Conservation (phyloP, 2,329 filamentous ascomycete genomes). For the Cladosporium austrohemisphaericum region DNA sequence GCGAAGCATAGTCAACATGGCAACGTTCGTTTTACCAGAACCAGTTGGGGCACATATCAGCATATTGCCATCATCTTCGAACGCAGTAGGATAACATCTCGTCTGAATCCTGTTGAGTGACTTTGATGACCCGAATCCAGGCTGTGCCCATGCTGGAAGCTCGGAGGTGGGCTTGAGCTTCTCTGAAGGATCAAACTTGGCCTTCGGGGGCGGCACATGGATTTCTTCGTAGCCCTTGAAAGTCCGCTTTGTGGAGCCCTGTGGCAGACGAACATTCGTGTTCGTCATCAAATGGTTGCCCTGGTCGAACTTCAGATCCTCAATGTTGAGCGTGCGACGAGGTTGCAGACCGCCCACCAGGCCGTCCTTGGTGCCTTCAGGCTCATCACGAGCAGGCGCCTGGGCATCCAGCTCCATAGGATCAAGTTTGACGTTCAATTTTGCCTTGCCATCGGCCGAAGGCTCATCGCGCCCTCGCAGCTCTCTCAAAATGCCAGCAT, state of each 20-base stretch:
- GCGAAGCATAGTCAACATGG: constrained; percentile 92
- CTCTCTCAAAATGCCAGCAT: constrained; percentile 83
- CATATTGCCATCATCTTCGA: constrained; percentile 94
- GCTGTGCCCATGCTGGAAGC: constrained; percentile 86
- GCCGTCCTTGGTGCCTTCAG: constrained; percentile 61
- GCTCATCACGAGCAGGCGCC: constrained; percentile 43
- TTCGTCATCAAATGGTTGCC: constrained; percentile 99
- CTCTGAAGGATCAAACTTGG: constrained; percentile 75
- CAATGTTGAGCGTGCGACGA: constrained; percentile 82
- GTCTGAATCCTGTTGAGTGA: constrained; percentile 94
- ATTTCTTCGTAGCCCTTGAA: constrained; percentile 99
- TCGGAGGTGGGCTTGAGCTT: constrained; percentile 75
- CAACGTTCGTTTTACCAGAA: constrained; percentile 97
- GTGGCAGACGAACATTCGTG: constrained; percentile 85
- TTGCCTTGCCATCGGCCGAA: constrained; percentile 53
- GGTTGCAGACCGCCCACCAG: constrained; percentile 82
- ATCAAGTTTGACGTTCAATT: constrained; percentile 74
- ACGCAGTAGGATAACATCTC: constrained; percentile 85
- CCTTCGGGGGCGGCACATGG: constrained; percentile 89
- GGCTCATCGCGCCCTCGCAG: constrained; percentile 68
- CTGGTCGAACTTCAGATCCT: constrained; percentile 95
- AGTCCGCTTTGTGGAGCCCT: constrained; percentile 88
- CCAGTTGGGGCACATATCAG: constrained; percentile 95
- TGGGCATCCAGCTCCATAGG: constrained; percentile 71
- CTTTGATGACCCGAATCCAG: constrained; percentile 79